Conservation (phyloP, 1,139 yeast species). For the Schizosaccharomyces versatilis region DNA sequence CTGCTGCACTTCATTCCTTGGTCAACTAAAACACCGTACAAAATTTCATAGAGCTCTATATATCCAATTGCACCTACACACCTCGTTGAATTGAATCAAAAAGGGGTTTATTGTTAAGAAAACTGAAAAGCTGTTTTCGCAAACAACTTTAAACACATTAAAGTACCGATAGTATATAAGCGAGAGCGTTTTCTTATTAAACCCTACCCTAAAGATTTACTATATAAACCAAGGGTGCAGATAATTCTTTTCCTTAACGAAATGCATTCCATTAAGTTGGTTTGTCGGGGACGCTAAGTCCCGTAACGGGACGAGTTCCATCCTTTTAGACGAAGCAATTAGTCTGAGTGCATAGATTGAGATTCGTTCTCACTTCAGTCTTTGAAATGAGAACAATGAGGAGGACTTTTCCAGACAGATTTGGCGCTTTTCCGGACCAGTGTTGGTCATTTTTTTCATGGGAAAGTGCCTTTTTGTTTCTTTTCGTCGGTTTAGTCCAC, state of each 20-base stretch:
- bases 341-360: neutral
- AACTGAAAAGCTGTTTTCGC: neutral
- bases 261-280: neutral
- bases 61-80: neutral
- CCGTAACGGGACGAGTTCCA: neutral
- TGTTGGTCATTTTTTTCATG: neutral
- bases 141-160: neutral
- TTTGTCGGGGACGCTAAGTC: neutral
- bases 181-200: neutral
- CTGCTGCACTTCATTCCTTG: no score
- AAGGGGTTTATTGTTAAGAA: neutral
- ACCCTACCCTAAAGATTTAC: neutral
- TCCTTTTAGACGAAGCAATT: neutral
- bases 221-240: neutral
- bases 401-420: neutral
- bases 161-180: no score
- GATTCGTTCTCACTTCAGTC: neutral
- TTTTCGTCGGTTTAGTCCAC: neutral
- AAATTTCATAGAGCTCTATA: neutral
- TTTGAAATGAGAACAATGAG: neutral
- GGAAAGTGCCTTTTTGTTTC: neutral
- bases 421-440: neutral
- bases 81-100: neutral
- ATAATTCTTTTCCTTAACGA: neutral
- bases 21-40: neutral